These are phyloP conservation scores for Solanum hybrid DNA, from an alignment of 305 asterid species.

Conservation along the genomic window DNA sequence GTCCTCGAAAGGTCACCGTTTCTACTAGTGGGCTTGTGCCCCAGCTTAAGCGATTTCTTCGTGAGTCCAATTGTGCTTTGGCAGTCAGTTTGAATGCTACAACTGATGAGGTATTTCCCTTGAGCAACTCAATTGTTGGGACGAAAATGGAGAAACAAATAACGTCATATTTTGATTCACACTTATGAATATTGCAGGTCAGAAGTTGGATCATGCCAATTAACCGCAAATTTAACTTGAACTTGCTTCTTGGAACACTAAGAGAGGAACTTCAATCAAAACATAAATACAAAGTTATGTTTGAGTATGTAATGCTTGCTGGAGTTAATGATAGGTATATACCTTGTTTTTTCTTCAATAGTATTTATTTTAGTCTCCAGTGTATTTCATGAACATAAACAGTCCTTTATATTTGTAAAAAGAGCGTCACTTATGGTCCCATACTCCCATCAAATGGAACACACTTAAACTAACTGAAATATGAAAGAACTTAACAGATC, in stretches of 20 bases:
- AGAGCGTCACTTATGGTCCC: neutral
- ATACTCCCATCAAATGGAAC: neutral
- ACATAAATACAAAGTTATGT: conserved; percentile 76
- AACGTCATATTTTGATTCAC: conserved; percentile 5
- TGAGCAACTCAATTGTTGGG: neutral
- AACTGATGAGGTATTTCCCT: conserved; percentile 67
- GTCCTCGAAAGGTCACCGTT: conserved; percentile 90
- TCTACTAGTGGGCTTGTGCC: conserved; percentile 97
- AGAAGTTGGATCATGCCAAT: conserved; percentile 98
- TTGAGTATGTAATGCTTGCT: conserved; percentile 94
- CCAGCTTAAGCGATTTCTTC: conserved; percentile 69
- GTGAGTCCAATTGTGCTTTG: conserved; percentile 70
- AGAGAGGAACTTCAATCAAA: conserved; percentile 58
- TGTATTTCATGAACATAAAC: neutral
- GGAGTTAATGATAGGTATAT: conserved; percentile 88
- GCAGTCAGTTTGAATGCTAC: conserved; percentile 98
- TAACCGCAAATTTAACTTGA: conserved; percentile 84
- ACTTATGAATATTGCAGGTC: conserved; percentile 38
- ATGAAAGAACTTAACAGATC: neutral
- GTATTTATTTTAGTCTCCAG: neutral
- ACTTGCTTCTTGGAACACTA: conserved; percentile 74
- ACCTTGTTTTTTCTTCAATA: neutral
- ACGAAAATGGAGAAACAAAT: neutral
- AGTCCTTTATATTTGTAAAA: neutral
- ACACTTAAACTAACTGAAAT: neutral